Base-by-base conservation (phyloP, 305 asterid genomes). In the Solanum hybrid region DNA sequence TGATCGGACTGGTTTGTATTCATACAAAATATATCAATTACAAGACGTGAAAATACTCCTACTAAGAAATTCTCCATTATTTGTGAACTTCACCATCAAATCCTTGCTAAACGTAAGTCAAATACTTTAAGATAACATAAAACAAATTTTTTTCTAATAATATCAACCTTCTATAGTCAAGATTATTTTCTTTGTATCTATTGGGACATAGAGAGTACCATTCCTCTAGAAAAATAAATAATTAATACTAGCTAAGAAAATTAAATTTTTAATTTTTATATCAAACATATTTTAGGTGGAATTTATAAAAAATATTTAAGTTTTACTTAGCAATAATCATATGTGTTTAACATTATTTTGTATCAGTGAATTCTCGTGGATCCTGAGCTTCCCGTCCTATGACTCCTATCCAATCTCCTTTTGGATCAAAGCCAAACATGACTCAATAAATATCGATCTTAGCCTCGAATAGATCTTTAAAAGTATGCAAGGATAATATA, bases 251-350 rank as follows among this genome's bases (percentile, higher is more conserved):
- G 57, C 57, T 57, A 57, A 57, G 2, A 1, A 57, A 57, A 18
- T 57, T 6, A 18, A 1, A 2, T 0, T 3, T 57, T 16, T 0
- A 3, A 3, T 57, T 42, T 16, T 51, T 2, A 9, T 5, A 51
- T 16, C 8, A 16, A 51, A 51, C 8, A 51, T 0, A 51, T 51
- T 51, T 57, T 57, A 18, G 9, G 9, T 57, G n/a, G 9, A 51
- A 18, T 51, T 18, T 1, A 6, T 1, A 6, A 51, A 51, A 51
- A 51, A 5, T 51, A 51, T 51, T 16, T 51, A 6, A 6, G 4
- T 51, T 51, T 51, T 8, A 18, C 10, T 51, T 16, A 51, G 10
- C 10, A 51, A 18, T 51, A 51, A 57, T 8, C 11, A 57, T 57
- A 18, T 3, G 57, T 42, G 57, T 13, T 57, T 57, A 18, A 57